phyloP scores from a whole-genome alignment of 2,329 filamentous ascomycete genomes.

The Colletotrichum orbiculare region DNA sequence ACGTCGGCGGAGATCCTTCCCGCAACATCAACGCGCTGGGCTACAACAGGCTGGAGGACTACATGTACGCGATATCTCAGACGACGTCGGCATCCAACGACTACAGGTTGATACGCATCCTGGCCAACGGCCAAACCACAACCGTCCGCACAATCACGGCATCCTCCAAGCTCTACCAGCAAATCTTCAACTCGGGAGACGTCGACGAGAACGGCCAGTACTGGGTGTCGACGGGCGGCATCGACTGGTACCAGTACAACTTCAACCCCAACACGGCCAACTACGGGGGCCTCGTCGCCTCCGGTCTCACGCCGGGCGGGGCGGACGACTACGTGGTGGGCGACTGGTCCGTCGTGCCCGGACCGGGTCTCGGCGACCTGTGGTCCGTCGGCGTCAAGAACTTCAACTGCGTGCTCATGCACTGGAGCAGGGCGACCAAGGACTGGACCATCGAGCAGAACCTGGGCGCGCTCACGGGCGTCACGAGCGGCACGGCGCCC shows the following conservation, averaged over 20 bases:
- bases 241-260: constrained; percentile 38
- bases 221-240: constrained; percentile 35
- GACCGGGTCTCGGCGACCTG: constrained; percentile 31
- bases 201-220: constrained; percentile 39
- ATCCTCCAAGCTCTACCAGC: neutral
- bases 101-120: constrained; percentile 39
- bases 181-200: constrained; percentile 37
- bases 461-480: constrained; percentile 33
- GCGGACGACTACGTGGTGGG: constrained; percentile 17
- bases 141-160: constrained; percentile 10
- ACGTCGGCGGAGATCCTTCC: constrained; percentile 8
- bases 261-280: constrained; percentile 37
- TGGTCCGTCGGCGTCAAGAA: constrained; percentile 36
- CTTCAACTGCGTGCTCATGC: constrained; percentile 26
- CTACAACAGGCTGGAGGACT: constrained; percentile 41
- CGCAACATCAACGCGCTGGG: constrained; percentile 40
- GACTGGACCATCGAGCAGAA: constrained; percentile 19
- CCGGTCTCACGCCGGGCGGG: constrained; percentile 7
- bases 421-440: constrained; percentile 32
- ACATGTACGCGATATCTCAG: constrained; percentile 38
- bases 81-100: neutral
- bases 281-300: constrained; percentile 28
- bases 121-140: constrained; percentile 30
- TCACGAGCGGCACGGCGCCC: constrained; percentile 6
- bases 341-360: constrained; percentile 40